These are phyloP conservation scores for Cavenderia fasciculata DNA, from an alignment of 78 protist species.

Conservation along the genomic window DNA sequence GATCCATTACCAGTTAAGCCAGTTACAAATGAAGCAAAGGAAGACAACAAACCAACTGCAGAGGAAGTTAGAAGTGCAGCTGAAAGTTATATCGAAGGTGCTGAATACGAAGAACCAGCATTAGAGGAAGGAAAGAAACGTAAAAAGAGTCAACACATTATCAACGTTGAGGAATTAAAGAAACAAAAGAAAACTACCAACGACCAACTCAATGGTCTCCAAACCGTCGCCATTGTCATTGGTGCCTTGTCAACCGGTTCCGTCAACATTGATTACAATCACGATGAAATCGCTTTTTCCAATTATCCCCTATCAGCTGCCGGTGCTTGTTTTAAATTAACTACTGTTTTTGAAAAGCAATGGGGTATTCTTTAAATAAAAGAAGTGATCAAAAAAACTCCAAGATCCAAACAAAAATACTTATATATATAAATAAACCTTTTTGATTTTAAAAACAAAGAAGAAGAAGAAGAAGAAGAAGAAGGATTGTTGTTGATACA, in stretches of 20 bases:
- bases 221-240: slow-evolving; percentile 81
- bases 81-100: slow-evolving; percentile 41
- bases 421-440: too few species aligned
- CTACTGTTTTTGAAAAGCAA: slow-evolving; percentile 87
- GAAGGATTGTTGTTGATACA: too few species aligned
- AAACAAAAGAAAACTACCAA: not conserved
- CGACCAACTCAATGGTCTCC: slow-evolving; percentile 47
- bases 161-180: not conserved
- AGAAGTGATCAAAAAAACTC: too few species aligned
- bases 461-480: too few species aligned
- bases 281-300: slow-evolving; percentile 85
- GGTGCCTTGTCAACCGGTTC: slow-evolving; percentile 95
- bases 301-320: slow-evolving; percentile 93
- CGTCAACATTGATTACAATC: slow-evolving; percentile 79
- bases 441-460: too few species aligned
- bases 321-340: slow-evolving; percentile 84
- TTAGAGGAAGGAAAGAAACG: not conserved
- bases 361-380: slow-evolving; percentile 88
- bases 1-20: slow-evolving; percentile 65
- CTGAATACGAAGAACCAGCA: slow-evolving; percentile 30
- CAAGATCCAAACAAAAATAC: too few species aligned
- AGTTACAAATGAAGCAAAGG: not conserved
- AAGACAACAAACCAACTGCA: slow-evolving; percentile 4
- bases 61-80: slow-evolving; percentile 47
- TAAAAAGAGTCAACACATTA: too few species aligned